Conservation (phyloP, 2,329 filamentous ascomycete genomes). For the Diaporthe sp. region DNA sequence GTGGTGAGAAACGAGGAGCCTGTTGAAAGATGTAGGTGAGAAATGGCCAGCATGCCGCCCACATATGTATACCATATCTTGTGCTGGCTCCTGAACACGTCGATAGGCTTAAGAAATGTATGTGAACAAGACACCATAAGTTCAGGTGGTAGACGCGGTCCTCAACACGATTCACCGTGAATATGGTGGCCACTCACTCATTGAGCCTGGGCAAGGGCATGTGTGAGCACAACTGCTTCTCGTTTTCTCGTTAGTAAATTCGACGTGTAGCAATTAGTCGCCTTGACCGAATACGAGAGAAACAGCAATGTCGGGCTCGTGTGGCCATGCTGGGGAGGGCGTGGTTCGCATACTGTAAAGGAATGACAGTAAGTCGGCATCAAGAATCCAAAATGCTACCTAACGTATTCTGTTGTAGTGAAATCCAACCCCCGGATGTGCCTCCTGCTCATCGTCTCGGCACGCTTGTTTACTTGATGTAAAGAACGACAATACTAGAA, state of each 20-base stretch:
- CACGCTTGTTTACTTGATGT: neutral
- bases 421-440: neutral
- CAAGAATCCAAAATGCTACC: slow-evolving; percentile 33
- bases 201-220: neutral
- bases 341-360: slow-evolving; percentile 7
- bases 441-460: neutral
- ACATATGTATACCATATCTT: neutral
- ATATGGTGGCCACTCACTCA: no score
- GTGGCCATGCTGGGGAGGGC: slow-evolving; percentile 10
- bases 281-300: neutral
- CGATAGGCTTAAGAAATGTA: neutral
- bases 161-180: neutral
- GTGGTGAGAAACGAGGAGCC: neutral
- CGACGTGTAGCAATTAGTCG: slow-evolving; percentile 2
- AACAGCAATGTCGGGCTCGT: slow-evolving; percentile 9
- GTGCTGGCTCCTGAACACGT: neutral
- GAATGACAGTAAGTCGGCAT: slow-evolving; percentile 33
- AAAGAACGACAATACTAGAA: slow-evolving; percentile 26
- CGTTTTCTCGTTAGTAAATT: neutral
- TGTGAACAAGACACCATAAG: neutral
- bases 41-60: no score
- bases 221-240: neutral
- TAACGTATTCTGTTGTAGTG: slow-evolving; percentile 32
- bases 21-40: neutral
- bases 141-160: neutral